Evolutionary conservation across 1,284 basidiomycete genomes (phyloP), one percentile per base, ranked within the genome.

Genomic region (Apiotrichum porosum): DNA sequence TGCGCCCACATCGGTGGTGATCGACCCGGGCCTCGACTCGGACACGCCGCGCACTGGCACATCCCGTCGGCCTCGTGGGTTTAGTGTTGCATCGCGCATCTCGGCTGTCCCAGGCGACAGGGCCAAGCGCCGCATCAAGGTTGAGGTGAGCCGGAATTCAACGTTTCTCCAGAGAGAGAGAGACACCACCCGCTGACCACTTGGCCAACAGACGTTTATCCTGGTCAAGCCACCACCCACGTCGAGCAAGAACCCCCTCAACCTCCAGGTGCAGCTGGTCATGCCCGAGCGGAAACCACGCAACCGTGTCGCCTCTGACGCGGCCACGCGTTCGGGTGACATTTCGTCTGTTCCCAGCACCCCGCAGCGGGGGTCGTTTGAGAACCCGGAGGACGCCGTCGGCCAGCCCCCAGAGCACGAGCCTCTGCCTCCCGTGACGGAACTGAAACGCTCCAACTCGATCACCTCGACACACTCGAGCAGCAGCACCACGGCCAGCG

Each of bases 251-350:
- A 90, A 95, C 61, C 88, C 91, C 0, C 78, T 94, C 40, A 95
- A 94, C 68, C 79, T 97, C 1, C 93, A 97, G 68, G 84, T 97
- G 6, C 93, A 97, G 70, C 83, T 97, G 26, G 85, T 95, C 9
- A 69, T 71, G 37, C 60, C 40, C 4, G 43, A 44, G 15, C 36
- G 30, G 19, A 33, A 35, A 4, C 23, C 41, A 22, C 41, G 41
- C 5, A 15, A 19, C 5, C 41, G 41, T n/a, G 30, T 31, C 4
- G 17, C 30, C 8, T 34, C 45, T 2, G 38, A 47, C 9, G 26
- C 45, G 5, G 37, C 15, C 2, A 12, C 23, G 2, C 32, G 19
- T 17, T 31, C 40, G 19, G 41, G 32, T 4, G 41, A 33, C 9
- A n/a, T 24, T 4, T 34, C 31, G 22, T 42, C 40, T 12, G 15